Base-by-base conservation (phyloP, 1,284 basidiomycete species). In the Phellopilus nigrolimitatus region DNA sequence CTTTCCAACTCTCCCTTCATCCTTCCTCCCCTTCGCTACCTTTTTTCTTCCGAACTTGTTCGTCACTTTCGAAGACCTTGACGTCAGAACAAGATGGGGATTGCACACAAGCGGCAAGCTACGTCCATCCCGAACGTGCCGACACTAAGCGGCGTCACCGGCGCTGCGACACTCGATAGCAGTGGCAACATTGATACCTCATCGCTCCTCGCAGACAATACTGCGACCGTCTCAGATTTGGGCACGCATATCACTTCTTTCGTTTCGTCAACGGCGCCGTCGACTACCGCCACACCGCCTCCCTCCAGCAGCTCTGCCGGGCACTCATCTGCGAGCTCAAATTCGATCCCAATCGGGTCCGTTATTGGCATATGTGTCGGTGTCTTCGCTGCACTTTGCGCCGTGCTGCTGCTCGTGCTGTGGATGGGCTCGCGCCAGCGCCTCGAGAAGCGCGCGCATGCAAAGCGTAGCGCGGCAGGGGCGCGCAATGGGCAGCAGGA, bases 341-440 rank as follows among this genome's bases (percentile, higher is more conserved):
- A 15, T 22, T 55, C 54, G 22, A 51, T 56, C 15, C 17, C 54
- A 10, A 25, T 49, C 24, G 49, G 54, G n/a, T 17, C 54, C 12
- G 54, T 56, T 10, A 40, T 56, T n/a, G 54, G 54, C 27, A 52
- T 52, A 34, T 56, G 49, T 19, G 31, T 56, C 10, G 54, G 54
- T 19, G 54, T 56, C 24, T 56, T 56, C 38, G 44, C 34, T 1
- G 54, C 27, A 8, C 41, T 56, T 5, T 25, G 24, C 19, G 24
- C 38, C 27, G 12, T 52, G 17, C 28, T 56, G 6, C 41, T 56
- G 12, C 44, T 56, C 1, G 27, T 48, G 6, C 53, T 43, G 10
- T 36, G 22, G 24, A 37, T 31, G 28, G 30, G 30, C 21, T 40
- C 40, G 34, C 37, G 37, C 30, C 43, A 31, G 17, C 42, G 49